Evolutionary conservation across 2,329 filamentous ascomycete genomes (phyloP), one percentile per base, ranked within the genome.

Genomic region (Fusarium denticulatum): DNA sequence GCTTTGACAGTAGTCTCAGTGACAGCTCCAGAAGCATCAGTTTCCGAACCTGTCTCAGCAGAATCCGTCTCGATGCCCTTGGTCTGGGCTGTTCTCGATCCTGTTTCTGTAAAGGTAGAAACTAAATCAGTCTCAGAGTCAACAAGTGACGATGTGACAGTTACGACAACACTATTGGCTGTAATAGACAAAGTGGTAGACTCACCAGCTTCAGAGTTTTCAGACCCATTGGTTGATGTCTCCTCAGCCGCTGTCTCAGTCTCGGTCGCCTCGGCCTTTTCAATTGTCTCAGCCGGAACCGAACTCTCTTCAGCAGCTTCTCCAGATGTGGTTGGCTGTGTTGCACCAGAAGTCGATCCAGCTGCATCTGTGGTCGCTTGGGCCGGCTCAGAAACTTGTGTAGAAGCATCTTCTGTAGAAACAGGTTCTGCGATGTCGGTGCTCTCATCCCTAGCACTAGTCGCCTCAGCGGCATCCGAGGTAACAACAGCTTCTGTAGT

Each of bases 171-270:
- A 49, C 34, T 59, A 11, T 49, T 42, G 24, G 55, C 50, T 50
- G 64, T 60, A 22, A 56, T 49, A 72, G 53, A 37, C 32, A 59
- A 59, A 43, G 63, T 68, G 37, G 64, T 63, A 24, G 66, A 71
- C 64, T 73, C 69, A 65, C 72, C 65, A 66, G 72, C 72, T 57
- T 60, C 58, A 30, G 72, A 73, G 72, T 73, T 70, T 37, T 66
- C 62, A 67, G 72, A 67, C 59, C 64, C 69, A 4, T 60, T 36
- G 45, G 72, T 75, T 55, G 70, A 71, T 61, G 71, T 60, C 67
- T 69, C 70, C 26, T 75, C 64, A 73, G 71, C 71, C 37, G 70
- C 53, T 73, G 46, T 52, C 45, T 49, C 61, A 45, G 47, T 67
- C 22, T 70, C 60, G 8, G 67, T 76, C 28, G 58, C 61, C 16